Evolutionary conservation across 768 basidiomycete species (phyloP).

Genomic region (Tylopilus cervinicoccineus): DNA sequence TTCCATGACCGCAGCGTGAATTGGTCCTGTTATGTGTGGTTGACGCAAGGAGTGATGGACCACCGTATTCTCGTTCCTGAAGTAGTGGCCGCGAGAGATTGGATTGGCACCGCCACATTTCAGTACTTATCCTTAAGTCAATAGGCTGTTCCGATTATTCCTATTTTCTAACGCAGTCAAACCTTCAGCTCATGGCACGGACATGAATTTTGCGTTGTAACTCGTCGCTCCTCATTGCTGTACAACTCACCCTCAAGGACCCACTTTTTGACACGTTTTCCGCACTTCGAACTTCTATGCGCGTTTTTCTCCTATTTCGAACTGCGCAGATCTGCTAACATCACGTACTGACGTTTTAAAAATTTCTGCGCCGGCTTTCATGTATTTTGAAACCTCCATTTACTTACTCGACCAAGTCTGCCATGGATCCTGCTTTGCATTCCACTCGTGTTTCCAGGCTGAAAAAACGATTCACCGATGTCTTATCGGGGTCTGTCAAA

Average conservation of each 20-base stretch:
- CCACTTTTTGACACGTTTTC: background rate
- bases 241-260: background rate
- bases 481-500: slow-evolving; percentile 27
- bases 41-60: too few relatives aligned
- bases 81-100: too few relatives aligned
- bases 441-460: slow-evolving; percentile 18
- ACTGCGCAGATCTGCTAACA: background rate
- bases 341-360: background rate
- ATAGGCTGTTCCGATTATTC: too few relatives aligned
- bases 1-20: too few relatives aligned
- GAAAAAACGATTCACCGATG: slow-evolving; percentile 31
- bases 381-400: background rate
- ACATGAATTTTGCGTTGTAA: background rate
- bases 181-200: background rate
- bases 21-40: too few relatives aligned
- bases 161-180: too few relatives aligned
- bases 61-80: too few relatives aligned
- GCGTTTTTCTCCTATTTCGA: background rate
- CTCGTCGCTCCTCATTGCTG: background rate
- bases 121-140: too few relatives aligned
- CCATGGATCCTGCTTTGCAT: slow-evolving; percentile 1
- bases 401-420: background rate
- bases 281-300: background rate
- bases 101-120: too few relatives aligned
- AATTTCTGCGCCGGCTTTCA: background rate